Evolutionary conservation across 306 rosid species (phyloP), one percentile per base, ranked within the genome.

Genomic region (Citrullus mucosospermus): DNA sequence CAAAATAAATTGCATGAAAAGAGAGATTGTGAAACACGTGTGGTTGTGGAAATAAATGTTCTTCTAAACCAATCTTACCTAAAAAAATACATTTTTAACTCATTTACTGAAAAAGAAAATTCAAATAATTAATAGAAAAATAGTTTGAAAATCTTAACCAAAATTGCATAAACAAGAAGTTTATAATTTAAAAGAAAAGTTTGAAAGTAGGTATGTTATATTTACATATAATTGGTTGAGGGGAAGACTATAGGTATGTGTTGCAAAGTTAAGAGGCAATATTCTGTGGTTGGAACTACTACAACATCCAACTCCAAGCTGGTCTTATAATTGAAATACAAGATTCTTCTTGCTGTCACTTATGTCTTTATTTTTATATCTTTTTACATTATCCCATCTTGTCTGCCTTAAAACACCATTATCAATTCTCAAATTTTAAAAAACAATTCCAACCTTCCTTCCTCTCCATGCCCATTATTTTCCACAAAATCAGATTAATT

Each of bases 271-370:
- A 3, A 25, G 39, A 13, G 36, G 56, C 56, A 71, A 71, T 71
- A 71, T 71, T 71, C 76, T 71, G 76, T 71, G 16, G 76, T 44
- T 71, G 76, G 13, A 71, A 71, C 76, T 6, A 48, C 76, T 71
- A 46, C 76, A 71, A 71, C 58, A 28, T 48, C 58, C 58, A 53
- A 41, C 22, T 71, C 59, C 76, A 13, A 48, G 15, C 59, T 71
- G 59, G n/a, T 46, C 13, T n/a, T 36, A 68, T 68, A n/a, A 68
- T 39, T 68, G 16, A 1, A 20, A 0, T 43, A 39, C 55, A 68
- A 68, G 75, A 68, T 68, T 69, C 59, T 71, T 48, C 59, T 46
- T 28, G 13, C 76, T 69, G 56, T 38, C 73, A 18, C 53, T 44
- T 70, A 69, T 55, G 2, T 71, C n/a, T 48, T 22, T 46, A 12